Evolutionary conservation across 441 rosid genomes (phyloP), one percentile per base, ranked within the genome.

Genomic region (Omphalea diandra): DNA sequence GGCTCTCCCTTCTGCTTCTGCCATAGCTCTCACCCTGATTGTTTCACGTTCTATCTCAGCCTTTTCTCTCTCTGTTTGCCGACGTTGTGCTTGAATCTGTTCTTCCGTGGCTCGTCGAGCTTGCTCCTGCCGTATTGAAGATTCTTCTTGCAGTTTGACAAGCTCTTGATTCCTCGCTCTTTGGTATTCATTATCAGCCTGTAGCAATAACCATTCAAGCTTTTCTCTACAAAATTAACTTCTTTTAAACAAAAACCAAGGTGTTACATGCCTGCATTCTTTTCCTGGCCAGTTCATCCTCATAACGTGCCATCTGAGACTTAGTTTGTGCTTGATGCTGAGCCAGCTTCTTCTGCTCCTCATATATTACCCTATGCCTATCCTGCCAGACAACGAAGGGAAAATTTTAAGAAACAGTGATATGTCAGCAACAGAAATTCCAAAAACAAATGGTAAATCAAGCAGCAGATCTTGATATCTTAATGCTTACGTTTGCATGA

Each of bases 11-110:
- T 93, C 98, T 33, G 97, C 99, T 78, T 95, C 98, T 27, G 98
- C 98, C 81, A 95, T 87, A 62, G 97, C 92, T 85, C 83, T 87
- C 77, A 90, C 93, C 71, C 87, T 81, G 72, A 95, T 90, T 57
- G 99, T 95, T 84, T 95, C 98, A 57, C 98, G 94, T 73, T 95
- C 97, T n/a, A 95, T 83, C 82, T 95, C 97, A 74, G 97, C 99
- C 76, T 88, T 95, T 79, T 92, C 96, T 82, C 92, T 88, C 87
- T 95, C 97, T 11, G 99, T 93, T 75, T 88, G 98, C 33, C 94
- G 85, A 53, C 84, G 74, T 67, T 90, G 97, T 18, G 97, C 99
- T 79, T 95, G 99, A 78, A 93, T 95, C 77, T 93, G 98, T 71
- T 95, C 97, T 83, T 93, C 99, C 6, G 97, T 90, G 68, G 98